Evolutionary conservation across 164 flowering plant species (phyloP).

Genomic region (Tetracentron sinense): DNA sequence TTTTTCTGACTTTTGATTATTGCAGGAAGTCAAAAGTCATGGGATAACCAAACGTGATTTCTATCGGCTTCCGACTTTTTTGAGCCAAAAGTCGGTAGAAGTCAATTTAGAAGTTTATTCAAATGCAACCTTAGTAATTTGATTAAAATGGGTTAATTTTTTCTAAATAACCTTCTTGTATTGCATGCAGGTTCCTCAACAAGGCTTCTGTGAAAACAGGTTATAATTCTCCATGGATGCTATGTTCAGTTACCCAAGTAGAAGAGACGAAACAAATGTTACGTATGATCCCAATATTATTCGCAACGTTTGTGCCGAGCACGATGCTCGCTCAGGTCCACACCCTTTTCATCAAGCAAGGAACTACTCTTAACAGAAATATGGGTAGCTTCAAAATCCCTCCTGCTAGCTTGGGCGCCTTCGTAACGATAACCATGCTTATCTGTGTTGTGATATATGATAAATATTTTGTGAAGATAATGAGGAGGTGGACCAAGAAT

Average conservation of each 20-base stretch:
- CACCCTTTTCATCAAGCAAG: slow-evolving; percentile 69
- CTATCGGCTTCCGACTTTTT: too few species aligned
- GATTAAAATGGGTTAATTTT: too few species aligned
- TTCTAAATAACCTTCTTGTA: too few species aligned
- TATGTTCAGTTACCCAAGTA: slow-evolving; percentile 60
- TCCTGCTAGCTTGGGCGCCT: slow-evolving; percentile 53
- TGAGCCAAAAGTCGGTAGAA: too few species aligned
- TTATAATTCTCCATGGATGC: slow-evolving; percentile 40
- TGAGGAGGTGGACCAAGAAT: slow-evolving; percentile 44
- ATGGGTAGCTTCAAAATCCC: slow-evolving; percentile 50
- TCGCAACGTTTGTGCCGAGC: slow-evolving; percentile 54
- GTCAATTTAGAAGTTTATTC: too few species aligned
- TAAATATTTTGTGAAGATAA: slow-evolving; percentile 33
- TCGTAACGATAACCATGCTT: slow-evolving; percentile 58
- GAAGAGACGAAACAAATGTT: slow-evolving; percentile 71
- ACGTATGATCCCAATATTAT: slow-evolving; percentile 49
- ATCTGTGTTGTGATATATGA: slow-evolving; percentile 54
- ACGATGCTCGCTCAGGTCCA: slow-evolving; percentile 50
- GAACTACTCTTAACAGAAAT: slow-evolving; percentile 44
- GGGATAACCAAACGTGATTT: too few species aligned
- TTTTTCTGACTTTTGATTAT: not conserved
- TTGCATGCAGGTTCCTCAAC: slow-evolving; percentile 55
- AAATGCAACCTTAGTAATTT: too few species aligned
- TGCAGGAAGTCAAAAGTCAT: too few species aligned
- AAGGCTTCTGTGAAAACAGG: slow-evolving; percentile 55